Evolutionary conservation across 2,329 filamentous ascomycete species (phyloP), one percentile per base, ranked within the genome.

Genomic region (Calonectria ilicicola): DNA sequence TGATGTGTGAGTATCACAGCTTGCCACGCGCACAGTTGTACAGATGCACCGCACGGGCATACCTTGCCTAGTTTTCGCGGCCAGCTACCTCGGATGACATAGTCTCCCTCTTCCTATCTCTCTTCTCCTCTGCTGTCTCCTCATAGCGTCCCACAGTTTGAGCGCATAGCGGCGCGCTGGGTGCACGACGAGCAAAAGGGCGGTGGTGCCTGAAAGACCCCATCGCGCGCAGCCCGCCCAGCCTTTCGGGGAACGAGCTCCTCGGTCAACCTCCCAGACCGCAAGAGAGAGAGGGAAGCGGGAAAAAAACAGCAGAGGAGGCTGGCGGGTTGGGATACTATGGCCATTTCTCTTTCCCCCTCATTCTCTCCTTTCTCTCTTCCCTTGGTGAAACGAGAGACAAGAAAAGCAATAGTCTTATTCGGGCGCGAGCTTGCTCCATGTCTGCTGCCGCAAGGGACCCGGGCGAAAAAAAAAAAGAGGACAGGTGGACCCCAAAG

Each of bases 1-100:
- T 58, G 53, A 58, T 58, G 53, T 58, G 53, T 58, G 35, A 7
- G 32, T 58, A n/a, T 35, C 53, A 58, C 53, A 58, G 53, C 53
- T 58, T 58, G 53, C 53, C 53, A 58, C 53, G 53, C 53, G 9
- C 29, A n/a, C 32, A 35, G 29, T 58, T 58, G 49, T 27, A 32
- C 49, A 27, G 17, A 51, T 12, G 51, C 19, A 56, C 23, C 26
- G 51, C 29, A 35, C 27, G 29, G 51, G 8, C 29, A 15, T 14
- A 27, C n/a, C 53, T 58, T 58, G 29, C 29, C 35, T 35, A n/a
- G 29, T 35, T 38, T 35, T 35, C 53, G 53, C 7, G 12, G 53
- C 53, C n/a, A 8, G 29, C 4, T 32, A 29, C 2, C 27, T 15
- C 49, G 17, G 40, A 44, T 44, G 26, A 19, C 19, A 23, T 15